Evolutionary conservation across 768 basidiomycete genomes (phyloP), one percentile per base, ranked within the genome.

Genomic region (Trametes elegans): DNA sequence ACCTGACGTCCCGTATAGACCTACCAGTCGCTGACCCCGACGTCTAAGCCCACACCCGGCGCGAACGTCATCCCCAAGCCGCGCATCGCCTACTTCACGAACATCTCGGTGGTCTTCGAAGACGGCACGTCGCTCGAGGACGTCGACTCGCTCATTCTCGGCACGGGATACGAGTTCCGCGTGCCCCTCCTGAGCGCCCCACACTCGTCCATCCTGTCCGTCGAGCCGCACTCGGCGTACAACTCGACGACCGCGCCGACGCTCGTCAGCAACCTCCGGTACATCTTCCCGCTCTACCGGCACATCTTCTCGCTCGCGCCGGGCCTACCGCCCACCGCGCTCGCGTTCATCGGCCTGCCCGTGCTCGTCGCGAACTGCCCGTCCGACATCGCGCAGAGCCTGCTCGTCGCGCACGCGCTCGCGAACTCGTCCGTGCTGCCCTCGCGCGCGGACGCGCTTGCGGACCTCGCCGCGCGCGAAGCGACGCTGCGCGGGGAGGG

Each of bases 321-420:
- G 5, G 63, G 66, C 7, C 69, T 79, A 48, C 82, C 82, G 0
- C 64, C 74, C 2, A 80, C 74, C 34, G 79, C 81, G 14, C 75
- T 84, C 21, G 73, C 79, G 5, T 82, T 85, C 64, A 70, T 83
- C 53, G 81, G 82, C 2, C 70, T 83, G 3, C 80, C 80, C 2
- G 71, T 75, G 4, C 64, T 71, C 44, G 75, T 79, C 32, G 68
- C 74, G 5, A 80, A 79, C 64, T 78, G 75, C 43, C 76, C 79
- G 3, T 75, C 74, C 13, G 76, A 79, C 61, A 61, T 70, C 45
- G 81, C 81, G 7, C 82, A 84, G 64, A 73, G 77, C 40, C 64
- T 79, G 3, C 77, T 80, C 54, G 67, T 70, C 11, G 71, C 76
- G 0, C 75, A 79, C 57, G 70, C 71, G 3, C 76, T 84, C 51